phyloP scores from a whole-genome alignment of 1,284 basidiomycete species.

The Boletus mariae region DNA sequence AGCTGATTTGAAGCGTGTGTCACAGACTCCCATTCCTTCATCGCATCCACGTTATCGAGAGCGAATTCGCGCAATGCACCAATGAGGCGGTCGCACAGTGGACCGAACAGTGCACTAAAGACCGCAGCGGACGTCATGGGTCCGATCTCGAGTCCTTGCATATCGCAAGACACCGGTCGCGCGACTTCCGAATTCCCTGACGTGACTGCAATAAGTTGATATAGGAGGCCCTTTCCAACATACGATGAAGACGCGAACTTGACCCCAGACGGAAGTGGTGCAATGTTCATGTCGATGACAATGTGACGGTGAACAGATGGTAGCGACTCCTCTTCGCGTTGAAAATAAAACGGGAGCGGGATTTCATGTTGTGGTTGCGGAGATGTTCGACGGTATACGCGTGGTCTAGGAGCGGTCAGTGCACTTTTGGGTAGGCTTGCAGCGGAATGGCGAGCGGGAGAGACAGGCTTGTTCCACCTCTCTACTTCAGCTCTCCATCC shows the following conservation, averaged over 20 bases:
- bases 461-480: conserved; percentile 29
- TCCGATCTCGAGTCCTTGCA: conserved; percentile 41
- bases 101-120: conserved; percentile 40
- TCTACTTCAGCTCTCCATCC: conserved; percentile 33
- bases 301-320: conserved; percentile 22
- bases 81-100: conserved; percentile 43
- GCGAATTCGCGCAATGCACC: conserved; percentile 34
- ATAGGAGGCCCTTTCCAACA: conserved; percentile 54
- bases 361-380: conserved; percentile 11
- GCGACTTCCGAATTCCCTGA: conserved; percentile 25
- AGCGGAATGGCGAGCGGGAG: conserved; percentile 15
- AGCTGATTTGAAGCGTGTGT: conserved; percentile 39
- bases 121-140: conserved; percentile 36
- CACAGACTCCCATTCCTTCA: conserved; percentile 39
- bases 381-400: conserved; percentile 16
- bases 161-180: conserved; percentile 29
- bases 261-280: conserved; percentile 46
- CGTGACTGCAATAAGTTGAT: conserved; percentile 45
- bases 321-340: conserved; percentile 6
- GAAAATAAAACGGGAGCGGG: conserved; percentile 16
- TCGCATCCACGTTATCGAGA: conserved; percentile 16
- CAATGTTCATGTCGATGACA: conserved; percentile 48
- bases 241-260: conserved; percentile 49
- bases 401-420: conserved; percentile 8
- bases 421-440: background rate